Base-by-base conservation (phyloP, 2,329 filamentous ascomycete species). In the Aschersonia sp. region DNA sequence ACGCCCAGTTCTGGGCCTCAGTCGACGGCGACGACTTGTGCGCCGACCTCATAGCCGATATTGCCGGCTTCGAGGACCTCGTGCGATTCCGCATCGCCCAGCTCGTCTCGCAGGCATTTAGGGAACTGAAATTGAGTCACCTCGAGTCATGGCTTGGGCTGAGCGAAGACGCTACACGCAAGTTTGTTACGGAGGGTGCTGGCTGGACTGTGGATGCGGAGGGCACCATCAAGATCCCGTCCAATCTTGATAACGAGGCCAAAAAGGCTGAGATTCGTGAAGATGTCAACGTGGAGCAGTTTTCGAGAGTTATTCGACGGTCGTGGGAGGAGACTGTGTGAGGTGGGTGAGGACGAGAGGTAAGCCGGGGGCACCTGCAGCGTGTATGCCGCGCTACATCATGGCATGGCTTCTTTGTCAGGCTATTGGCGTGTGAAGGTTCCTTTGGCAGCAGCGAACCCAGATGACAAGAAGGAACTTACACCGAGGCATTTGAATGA, bases 241-340 rank as follows among this genome's bases (percentile, higher is more conserved):
- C 83, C 60, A 98, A 98, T 72, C 86, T 92, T 62, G 92, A 98
- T 70, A 96, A 96, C 65, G 91, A 97, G 78, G 92, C 89, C 43
- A 88, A 94, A 74, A 92, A 92, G 67, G 84, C 89, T 41, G 85
- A 96, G 65, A 94, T 96, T 60, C 80, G 89, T 59, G 92, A 98
- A 74, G 89, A 92, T 55, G 92, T 98, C 61, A 88, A 85, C 67
- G 83, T 94, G 51, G 86, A 92, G 56, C 88, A 88, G 72, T 89
- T 89, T 66, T 72, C 79, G 47, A 75, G 87, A 56, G 81, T 94
- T 52, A 80, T 95, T 53, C 77, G 84, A 66, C 77, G 89, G 60
- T 84, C 86, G 45, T 95, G 89, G 74, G 89, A 95, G 71, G 85
- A 91, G 51, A 61, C 61, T 48, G 59, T 61, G 57, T 67, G 40